phyloP scores from a whole-genome alignment of 2,329 filamentous ascomycete genomes.

The Teratosphaeria epicoccoides region DNA sequence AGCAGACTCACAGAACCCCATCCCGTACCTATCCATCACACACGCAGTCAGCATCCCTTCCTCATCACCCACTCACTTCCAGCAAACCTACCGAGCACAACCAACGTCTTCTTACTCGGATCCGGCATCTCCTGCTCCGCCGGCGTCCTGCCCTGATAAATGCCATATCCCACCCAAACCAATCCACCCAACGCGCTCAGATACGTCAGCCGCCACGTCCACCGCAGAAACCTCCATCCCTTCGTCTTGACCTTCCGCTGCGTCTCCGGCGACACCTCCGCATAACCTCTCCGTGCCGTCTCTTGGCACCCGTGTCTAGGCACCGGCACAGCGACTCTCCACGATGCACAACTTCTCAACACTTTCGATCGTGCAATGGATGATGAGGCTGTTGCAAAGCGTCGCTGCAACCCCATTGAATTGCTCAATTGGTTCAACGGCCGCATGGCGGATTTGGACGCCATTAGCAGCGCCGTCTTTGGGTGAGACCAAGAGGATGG shows the following conservation, averaged over 20 bases:
- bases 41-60: background rate
- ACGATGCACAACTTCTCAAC: slow-evolving; percentile 7
- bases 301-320: slow-evolving; percentile 7
- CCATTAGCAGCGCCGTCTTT: slow-evolving; percentile 12
- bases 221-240: slow-evolving; percentile 59
- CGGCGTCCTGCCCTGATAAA: slow-evolving; percentile 75
- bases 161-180: slow-evolving; percentile 64
- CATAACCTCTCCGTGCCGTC: slow-evolving; percentile 22
- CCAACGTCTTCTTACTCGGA: slow-evolving; percentile 89
- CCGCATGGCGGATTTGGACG: slow-evolving; percentile 16
- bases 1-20: slow-evolving; percentile 94
- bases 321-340: slow-evolving; percentile 4
- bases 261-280: slow-evolving; percentile 19
- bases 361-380: slow-evolving; percentile 1
- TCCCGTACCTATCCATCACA: slow-evolving; percentile 60
- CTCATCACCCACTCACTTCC: background rate
- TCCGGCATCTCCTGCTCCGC: slow-evolving; percentile 68
- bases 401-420: slow-evolving; percentile 14
- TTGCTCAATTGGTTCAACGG: slow-evolving; percentile 17
- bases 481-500: slow-evolving; percentile 1
- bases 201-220: slow-evolving; percentile 75
- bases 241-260: slow-evolving; percentile 38
- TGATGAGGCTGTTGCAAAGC: slow-evolving; percentile 5
- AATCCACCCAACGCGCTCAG: slow-evolving; percentile 59
- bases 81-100: slow-evolving; percentile 64